Base-by-base conservation (phyloP, 2,329 filamentous ascomycete species). In the Aspergillus neotritici region DNA sequence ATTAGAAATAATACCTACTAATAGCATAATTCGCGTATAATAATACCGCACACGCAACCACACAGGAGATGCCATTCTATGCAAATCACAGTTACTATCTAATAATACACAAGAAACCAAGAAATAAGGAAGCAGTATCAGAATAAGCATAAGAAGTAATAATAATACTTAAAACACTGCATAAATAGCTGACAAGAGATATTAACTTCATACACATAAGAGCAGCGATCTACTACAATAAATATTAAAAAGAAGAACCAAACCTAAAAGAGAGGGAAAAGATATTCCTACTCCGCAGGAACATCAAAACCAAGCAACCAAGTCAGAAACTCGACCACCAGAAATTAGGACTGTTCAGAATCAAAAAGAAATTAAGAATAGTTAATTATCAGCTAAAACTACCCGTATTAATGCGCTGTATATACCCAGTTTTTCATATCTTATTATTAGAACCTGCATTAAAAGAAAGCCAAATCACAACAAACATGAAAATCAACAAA, bases 241-340 rank as follows among this genome's bases (percentile, higher is more conserved):
- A 25, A 4, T 17, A 36, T 7, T 1, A 36, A 1, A 12, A 16
- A 14, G 12, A 16, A 8, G 16, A 13, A 6, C 4, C 10, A 17
- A 21, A 21, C 8, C 5, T 33, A 5, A 33, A 33, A n/a, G 14
- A 3, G 12, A 1, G 15, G 3, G 38, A 34, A 12, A 44, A 44
- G 31, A 33, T 37, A 31, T 45, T 35, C 28, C 33, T 45, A 5
- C 31, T 40, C 4, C 25, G 5, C 3, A 33, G 21, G n/a, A 41
- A 45, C 5, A 40, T 45, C 25, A 45, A 37, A 40, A 45, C 12
- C 3, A 37, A 40, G 13, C 7, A 7, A 40, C 37, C 32, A 30
- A 40, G 28, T 25, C 13, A 45, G 9, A 40, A 45, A 40, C 28
- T 40, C 1, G 32, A 45, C 10, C 10, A 45, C 9, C 4, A 40